Conservation (phyloP, 192 early-diverging fungal species). For the Rhizoclosmatium globosum region DNA sequence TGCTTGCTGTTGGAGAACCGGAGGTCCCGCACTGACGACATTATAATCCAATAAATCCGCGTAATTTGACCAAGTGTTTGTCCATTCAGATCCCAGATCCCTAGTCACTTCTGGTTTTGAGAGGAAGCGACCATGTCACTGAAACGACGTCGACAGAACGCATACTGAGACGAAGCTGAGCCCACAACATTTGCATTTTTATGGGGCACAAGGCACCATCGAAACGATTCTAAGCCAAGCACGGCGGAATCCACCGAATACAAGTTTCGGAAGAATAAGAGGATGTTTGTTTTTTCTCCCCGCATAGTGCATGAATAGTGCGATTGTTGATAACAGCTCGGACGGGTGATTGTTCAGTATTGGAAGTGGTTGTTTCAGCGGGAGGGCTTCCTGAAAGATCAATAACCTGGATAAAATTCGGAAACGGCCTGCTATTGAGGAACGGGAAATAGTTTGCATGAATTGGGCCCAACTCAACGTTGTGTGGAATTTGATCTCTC, state of each 20-base stretch:
- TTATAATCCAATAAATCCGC: background rate
- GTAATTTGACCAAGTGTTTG: too few relatives aligned
- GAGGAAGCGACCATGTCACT: background rate
- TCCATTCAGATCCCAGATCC: too few relatives aligned
- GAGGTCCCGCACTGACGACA: background rate
- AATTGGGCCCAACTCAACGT: slow-evolving; percentile 1
- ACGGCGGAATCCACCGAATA: background rate
- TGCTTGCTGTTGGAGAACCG: too few relatives aligned
- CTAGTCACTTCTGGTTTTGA: too few relatives aligned
- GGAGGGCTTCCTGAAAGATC: background rate
- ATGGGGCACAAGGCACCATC: background rate
- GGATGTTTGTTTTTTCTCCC: background rate
- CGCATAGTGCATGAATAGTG: background rate
- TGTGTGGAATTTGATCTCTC: background rate
- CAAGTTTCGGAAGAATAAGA: background rate
- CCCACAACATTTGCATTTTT: background rate
- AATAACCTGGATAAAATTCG: background rate
- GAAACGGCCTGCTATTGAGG: background rate
- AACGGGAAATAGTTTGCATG: background rate
- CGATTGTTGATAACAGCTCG: background rate
- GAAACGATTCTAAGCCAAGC: background rate
- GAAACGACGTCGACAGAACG: background rate
- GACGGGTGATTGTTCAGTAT: background rate
- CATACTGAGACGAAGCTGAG: background rate
- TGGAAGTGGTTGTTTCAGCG: background rate